Conservation (phyloP, 208 protist species). For the Trypanosoma platydactyli region DNA sequence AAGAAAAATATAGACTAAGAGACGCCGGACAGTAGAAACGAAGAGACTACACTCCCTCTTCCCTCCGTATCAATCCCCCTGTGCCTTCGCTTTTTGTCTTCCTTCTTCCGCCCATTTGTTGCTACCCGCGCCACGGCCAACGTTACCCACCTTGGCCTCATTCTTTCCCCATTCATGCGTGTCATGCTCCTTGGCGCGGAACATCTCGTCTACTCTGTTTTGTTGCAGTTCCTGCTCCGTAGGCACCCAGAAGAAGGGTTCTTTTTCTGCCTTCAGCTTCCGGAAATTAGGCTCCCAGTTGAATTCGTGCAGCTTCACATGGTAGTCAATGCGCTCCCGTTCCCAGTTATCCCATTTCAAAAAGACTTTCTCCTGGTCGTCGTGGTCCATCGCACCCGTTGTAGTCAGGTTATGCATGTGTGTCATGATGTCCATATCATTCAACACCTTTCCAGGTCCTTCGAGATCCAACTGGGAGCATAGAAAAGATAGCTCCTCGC, state of each 20-base stretch:
- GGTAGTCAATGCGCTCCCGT: constrained; percentile 88
- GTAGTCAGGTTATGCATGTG: constrained; percentile 89
- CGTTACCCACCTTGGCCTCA: constrained; percentile 71
- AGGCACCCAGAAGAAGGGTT: constrained; percentile 92
- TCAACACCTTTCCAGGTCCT: constrained; percentile 77
- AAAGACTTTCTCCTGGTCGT: constrained; percentile 87
- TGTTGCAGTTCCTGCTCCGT: constrained; percentile 83
- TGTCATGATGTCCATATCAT: constrained; percentile 93
- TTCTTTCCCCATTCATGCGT: constrained; percentile 46
- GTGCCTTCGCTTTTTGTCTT: constrained; percentile 1
- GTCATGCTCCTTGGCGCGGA: constrained; percentile 78
- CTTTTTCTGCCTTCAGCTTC: constrained; percentile 88
- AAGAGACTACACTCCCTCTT: not conserved
- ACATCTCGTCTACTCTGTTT: constrained; percentile 85
- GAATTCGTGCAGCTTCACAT: constrained; percentile 87
- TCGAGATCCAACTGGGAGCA: constrained; percentile 83
- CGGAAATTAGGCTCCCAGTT: constrained; percentile 88
- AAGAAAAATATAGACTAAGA: not conserved
- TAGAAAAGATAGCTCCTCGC: constrained; percentile 87
- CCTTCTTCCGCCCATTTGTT: constrained; percentile 66
- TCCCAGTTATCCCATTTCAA: constrained; percentile 93
- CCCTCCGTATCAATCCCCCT: not conserved
- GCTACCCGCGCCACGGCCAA: constrained; percentile 57
- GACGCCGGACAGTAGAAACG: not conserved
- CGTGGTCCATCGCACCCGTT: constrained; percentile 88